Evolutionary conservation across 2,329 filamentous ascomycete species (phyloP), one percentile per base, ranked within the genome.

Genomic region (Calonectria henricotiae): DNA sequence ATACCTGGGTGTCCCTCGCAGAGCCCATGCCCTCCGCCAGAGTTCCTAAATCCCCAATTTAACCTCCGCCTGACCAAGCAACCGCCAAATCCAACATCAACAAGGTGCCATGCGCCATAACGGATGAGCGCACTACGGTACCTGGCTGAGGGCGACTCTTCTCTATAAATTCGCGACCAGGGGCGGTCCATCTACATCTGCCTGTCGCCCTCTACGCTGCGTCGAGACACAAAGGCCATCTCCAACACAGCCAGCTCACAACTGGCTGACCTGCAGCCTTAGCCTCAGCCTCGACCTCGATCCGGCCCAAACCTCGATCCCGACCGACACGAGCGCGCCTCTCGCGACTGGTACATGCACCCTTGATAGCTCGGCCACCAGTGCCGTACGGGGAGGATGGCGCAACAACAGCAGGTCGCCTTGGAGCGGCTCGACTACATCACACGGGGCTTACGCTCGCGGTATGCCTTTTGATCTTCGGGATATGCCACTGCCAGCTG

Each of bases 361-460:
- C 49, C 55, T 68, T 80, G 76, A 79, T 72, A 39, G 47, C 69
- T 35, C 62, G 61, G 67, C 73, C 64, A 54, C 62, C 41, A 73
- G 76, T 73, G 77, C 76, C 75, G 67, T 67, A 69, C 68, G 76
- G 78, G 75, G 75, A 81, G 63, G 69, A 84, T 84, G 82, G 80
- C 82, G 76, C 82, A 83, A 75, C 86, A 86, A 78, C 84, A 87
- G 75, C 85, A 86, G 77, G 82, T 89, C 78, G 87, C 88, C 75
- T 83, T 89, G 68, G 86, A 88, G 80, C 85, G 85, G 74, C 85
- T 90, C 65, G 88, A 90, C 67, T 82, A 84, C 65, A 84, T 89
- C 71, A 84, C 86, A 15, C 86, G 87, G 72, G 88, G 89, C 72
- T 83, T 90, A 39, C 86, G 85, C 74, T 89, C 88, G 70, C 87